Evolutionary conservation across 345 rosid genomes (phyloP).

Genomic region (Syzygium grande): DNA sequence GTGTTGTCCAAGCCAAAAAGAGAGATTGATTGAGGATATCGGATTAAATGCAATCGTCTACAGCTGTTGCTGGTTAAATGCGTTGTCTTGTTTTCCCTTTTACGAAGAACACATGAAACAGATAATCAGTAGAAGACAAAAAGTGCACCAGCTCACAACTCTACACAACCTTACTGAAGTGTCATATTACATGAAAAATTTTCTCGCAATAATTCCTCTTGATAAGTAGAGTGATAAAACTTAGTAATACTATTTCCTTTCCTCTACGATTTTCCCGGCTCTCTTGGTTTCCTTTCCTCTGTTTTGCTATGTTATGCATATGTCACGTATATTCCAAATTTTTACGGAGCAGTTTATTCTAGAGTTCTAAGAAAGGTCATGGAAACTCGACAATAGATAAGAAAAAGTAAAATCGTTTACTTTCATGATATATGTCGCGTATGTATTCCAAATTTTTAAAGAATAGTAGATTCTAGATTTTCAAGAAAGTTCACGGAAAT

Average conservation of each 20-base stretch:
- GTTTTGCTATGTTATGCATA: neutral
- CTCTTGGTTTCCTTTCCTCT: neutral
- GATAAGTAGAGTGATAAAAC: too few species aligned
- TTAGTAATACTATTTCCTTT: too few species aligned
- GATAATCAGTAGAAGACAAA: too few species aligned
- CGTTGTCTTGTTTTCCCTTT: too few species aligned
- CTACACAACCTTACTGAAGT: neutral
- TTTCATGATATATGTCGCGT: too few species aligned
- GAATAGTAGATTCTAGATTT: neutral
- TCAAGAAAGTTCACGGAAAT: neutral
- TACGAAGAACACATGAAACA: too few species aligned
- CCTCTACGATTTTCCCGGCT: neutral
- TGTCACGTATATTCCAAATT: neutral
- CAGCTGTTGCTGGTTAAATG: too few species aligned
- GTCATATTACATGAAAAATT: too few species aligned
- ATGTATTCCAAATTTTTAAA: neutral
- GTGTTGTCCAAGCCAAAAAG: neutral
- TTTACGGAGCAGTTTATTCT: too few species aligned
- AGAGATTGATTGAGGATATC: neutral
- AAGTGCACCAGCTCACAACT: neutral
- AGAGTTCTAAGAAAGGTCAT: neutral
- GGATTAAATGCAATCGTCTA: too few species aligned
- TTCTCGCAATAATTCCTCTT: too few species aligned
- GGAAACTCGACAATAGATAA: neutral
- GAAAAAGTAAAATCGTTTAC: too few species aligned